Evolutionary conservation across 495 filamentous ascomycete species (phyloP), one percentile per base, ranked within the genome.

Genomic region (Penicillium diatomitis): DNA sequence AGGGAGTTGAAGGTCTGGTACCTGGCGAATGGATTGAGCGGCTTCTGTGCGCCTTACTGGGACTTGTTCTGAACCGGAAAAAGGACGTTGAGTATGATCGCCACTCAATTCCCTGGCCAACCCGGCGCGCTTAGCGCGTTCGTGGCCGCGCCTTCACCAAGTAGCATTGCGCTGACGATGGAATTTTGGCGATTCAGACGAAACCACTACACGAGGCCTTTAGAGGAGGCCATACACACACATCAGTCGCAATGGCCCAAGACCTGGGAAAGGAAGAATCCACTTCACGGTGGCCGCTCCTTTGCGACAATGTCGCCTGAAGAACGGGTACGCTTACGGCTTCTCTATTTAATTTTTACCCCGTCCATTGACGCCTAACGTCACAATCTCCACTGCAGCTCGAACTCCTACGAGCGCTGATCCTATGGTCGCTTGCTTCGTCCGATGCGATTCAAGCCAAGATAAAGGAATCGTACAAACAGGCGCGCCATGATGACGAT

Each of bases 81-180:
- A 96, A 98, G 61, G 86, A 92, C 72, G 86, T 97, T 58, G 95
- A 97, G 92, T 98, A 80, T 69, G 89, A 74, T 57, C 58, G 57
- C 62, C 68, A 64, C 62, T 60, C 49, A 28, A 51, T 47, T 28
- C 48, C 38, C 12, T 39, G 53, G 50, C 38, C 44, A 40, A 45
- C 54, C 47, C 54, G 28, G 46, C 48, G 43, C 32, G 39, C 43
- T 33, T 5, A 28, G 52, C 54, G 53, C 52, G 44, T 52, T 44
- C 52, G 48, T 43, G 40, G 12, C 41, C 39, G 36, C 32, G 47
- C 30, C 39, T 34, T n/a, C 8, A 8, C 38, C 32, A 50, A 32
- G 5, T 7, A 29, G 20, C 20, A 20, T 20, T 48, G 40, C 20
- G 47, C 62, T 65, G 38, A 62, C 47, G 6, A 33, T 11, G 36